These are phyloP conservation scores for Calocera viscosa DNA, from an alignment of 768 basidiomycete genomes.

Conservation along the genomic window DNA sequence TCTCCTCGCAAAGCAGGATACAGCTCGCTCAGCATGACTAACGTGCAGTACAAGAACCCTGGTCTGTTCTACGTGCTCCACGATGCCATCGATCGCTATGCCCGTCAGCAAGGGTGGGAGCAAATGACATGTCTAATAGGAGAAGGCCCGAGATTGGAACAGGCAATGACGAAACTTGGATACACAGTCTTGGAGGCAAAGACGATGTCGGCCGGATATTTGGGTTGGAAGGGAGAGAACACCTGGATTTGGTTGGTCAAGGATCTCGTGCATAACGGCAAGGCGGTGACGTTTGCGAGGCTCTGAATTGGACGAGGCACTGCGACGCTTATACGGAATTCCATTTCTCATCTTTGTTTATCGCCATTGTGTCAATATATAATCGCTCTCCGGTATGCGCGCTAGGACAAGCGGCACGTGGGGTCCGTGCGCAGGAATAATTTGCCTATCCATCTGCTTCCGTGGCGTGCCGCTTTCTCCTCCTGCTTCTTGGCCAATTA, in stretches of 20 bases:
- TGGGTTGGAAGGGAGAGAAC: constrained; percentile 3
- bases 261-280: neutral
- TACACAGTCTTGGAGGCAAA: neutral
- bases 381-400: no score
- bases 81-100: neutral
- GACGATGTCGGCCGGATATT: constrained; percentile 3
- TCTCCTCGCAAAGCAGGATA: neutral
- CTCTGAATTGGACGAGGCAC: neutral
- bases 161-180: neutral
- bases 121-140: neutral
- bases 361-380: neutral
- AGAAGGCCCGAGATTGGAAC: neutral
- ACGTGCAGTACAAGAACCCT: neutral
- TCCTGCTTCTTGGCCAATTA: no score
- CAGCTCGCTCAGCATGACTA: neutral
- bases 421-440: no score
- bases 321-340: neutral
- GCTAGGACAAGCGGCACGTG: no score
- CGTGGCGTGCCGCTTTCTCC: no score
- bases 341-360: neutral
- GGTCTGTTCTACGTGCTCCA: neutral
- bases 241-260: neutral
- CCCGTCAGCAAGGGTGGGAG: constrained; percentile 1
- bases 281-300: neutral
- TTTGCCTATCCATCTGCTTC: no score